Conservation (phyloP, 768 basidiomycete species). For the Suillus clintonianus region DNA sequence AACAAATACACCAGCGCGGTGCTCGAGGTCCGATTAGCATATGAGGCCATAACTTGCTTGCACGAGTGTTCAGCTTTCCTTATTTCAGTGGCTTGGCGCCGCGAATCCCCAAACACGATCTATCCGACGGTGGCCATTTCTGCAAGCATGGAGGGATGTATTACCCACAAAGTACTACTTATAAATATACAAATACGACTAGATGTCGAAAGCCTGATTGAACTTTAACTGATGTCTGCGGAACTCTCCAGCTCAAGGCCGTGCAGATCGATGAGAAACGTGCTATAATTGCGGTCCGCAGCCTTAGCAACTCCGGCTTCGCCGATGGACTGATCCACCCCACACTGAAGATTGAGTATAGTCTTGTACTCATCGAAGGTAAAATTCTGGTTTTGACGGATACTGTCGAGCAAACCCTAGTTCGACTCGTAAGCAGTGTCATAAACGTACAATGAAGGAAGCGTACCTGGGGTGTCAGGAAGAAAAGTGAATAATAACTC, state of each 20-base stretch:
- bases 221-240: conserved; percentile 35
- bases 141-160: not conserved
- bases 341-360: conserved; percentile 89
- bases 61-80: too few relatives aligned
- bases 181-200: conserved; percentile 4
- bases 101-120: not conserved
- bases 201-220: not conserved
- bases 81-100: not conserved
- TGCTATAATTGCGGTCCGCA: conserved; percentile 73
- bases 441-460: not conserved
- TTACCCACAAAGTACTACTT: conserved; percentile 9
- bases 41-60: too few relatives aligned
- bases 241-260: conserved; percentile 62
- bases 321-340: conserved; percentile 64
- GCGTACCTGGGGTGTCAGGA: conserved; percentile 66
- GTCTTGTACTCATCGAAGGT: conserved; percentile 91
- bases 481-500: conserved; percentile 81
- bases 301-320: conserved; percentile 54
- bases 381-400: conserved; percentile 65
- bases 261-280: conserved; percentile 90
- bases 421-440: not conserved
- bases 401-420: conserved; percentile 77
- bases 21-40: too few relatives aligned
- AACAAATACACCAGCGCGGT: too few relatives aligned
- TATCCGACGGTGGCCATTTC: not conserved